A percentile compares a stretch with the other conserved stretches of the same genome.
Conservation (phyloP, 345 rosid genomes). For the Hibiscus mutabilis region DNA sequence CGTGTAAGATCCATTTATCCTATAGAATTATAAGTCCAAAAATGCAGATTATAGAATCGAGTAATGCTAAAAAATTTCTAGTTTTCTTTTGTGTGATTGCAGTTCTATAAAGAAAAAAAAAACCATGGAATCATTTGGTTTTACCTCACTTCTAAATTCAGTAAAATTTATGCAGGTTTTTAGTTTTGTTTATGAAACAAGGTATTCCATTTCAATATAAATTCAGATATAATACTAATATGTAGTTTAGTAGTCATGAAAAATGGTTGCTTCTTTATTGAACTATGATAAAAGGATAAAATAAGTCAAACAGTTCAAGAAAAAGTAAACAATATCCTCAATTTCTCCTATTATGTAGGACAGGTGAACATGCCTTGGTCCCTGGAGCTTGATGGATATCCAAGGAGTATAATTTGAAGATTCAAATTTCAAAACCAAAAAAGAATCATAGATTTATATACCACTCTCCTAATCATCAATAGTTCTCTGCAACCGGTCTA, state of each 20-base stretch:
- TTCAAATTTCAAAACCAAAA: neutral
- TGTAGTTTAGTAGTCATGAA: neutral
- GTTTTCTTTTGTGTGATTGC: neutral
- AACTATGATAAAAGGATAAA: neutral
- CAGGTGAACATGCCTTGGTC: neutral
- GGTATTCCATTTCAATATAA: neutral
- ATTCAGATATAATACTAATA: neutral
- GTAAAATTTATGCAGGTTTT: neutral
- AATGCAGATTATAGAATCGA: neutral
- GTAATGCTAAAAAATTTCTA: neutral
- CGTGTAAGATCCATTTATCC: neutral
- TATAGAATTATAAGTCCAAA: neutral
- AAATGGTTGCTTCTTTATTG: neutral
- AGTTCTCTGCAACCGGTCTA: slow-evolving; percentile 77
- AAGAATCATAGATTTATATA: neutral
- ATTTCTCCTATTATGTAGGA: neutral
- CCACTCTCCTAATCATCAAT: slow-evolving; percentile 24
- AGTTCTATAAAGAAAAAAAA: neutral
- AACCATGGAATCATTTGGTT: neutral
- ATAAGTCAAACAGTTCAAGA: neutral
- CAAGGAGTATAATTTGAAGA: neutral
- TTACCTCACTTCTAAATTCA: neutral
- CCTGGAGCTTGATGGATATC: neutral
- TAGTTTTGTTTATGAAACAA: neutral
- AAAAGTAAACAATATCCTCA: neutral